Percentiles rank a stretch among this genome's conserved stretches.
These are phyloP conservation scores for Fragaria nilgerrensis DNA, from an alignment of 306 rosid genomes.

Conservation along the genomic window DNA sequence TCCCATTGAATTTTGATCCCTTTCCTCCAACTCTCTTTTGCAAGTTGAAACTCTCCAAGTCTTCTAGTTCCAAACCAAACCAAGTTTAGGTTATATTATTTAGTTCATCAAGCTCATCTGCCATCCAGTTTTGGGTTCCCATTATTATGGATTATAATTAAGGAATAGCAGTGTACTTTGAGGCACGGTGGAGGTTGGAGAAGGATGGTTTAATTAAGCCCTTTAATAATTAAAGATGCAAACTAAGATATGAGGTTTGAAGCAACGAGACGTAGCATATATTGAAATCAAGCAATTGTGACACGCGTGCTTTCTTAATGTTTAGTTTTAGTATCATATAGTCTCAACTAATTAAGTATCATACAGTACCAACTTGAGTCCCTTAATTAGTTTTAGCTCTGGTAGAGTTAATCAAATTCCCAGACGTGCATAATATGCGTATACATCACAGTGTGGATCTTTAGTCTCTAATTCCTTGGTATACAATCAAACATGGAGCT, in stretches of 20 bases:
- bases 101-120: constrained; percentile 2
- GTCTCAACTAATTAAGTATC: background rate
- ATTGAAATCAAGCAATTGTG: background rate
- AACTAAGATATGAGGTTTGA: background rate
- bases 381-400: background rate
- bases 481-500: constrained; percentile 13
- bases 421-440: background rate
- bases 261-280: constrained; percentile 15
- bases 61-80: background rate
- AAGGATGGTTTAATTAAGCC: background rate
- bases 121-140: background rate
- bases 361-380: background rate
- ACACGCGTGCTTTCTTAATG: constrained; percentile 8
- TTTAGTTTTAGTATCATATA: constrained; percentile 4
- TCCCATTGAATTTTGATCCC: constrained; percentile 25
- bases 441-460: background rate
- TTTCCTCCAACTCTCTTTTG: constrained; percentile 28
- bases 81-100: background rate
- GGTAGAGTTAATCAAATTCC: background rate
- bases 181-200: constrained; percentile 13
- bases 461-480: background rate
- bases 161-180: background rate
- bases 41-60: background rate
- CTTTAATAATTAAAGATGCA: background rate
- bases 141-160: background rate